A percentile compares a stretch with the other conserved stretches of the same genome.
Conservation (phyloP, 1,139 yeast genomes). For the Saccharomyces hybrid region DNA sequence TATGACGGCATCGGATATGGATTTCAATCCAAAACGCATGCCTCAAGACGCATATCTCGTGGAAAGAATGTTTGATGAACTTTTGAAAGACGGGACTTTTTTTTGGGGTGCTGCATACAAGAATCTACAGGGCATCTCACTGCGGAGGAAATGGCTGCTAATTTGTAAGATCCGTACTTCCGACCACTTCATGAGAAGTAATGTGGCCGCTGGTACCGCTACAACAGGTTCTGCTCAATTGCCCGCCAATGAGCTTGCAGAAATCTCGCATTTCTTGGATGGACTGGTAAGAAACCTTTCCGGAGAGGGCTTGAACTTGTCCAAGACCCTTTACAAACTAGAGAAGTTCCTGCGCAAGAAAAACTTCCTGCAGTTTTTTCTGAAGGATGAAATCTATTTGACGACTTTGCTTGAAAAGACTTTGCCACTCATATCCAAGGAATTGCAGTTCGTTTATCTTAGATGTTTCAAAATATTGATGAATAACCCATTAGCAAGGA, state of each 20-base stretch:
- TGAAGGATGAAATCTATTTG: constrained; percentile 8
- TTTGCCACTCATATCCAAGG: constrained; percentile 1
- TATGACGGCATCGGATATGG: neutral
- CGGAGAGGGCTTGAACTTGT: constrained; percentile 2
- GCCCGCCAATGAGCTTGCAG: neutral
- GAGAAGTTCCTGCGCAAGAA: constrained; percentile 11
- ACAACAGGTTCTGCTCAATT: neutral
- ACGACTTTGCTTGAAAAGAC: constrained; percentile 5
- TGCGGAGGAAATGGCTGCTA: constrained; percentile 10
- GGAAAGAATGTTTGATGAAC: constrained; percentile 8
- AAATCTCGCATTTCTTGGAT: neutral
- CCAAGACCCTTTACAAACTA: constrained; percentile 8
- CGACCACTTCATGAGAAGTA: neutral
- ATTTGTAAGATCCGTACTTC: constrained; percentile 8
- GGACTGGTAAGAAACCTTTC: neutral
- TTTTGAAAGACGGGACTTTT: constrained; percentile 8
- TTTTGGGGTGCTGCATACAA: constrained; percentile 9
- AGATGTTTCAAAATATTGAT: constrained; percentile 13
- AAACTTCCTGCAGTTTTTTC: constrained; percentile 8
- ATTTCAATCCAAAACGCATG: constrained; percentile 2
- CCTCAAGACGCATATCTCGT: constrained; percentile 8
- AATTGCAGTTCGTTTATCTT: constrained; percentile 10
- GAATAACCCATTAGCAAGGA: constrained; percentile 8
- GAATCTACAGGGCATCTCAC: constrained; percentile 7
- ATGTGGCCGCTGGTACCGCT: too few relatives aligned